phyloP scores from a whole-genome alignment of 352 stramenopile genomes.

The Globisporangium emineosum region DNA sequence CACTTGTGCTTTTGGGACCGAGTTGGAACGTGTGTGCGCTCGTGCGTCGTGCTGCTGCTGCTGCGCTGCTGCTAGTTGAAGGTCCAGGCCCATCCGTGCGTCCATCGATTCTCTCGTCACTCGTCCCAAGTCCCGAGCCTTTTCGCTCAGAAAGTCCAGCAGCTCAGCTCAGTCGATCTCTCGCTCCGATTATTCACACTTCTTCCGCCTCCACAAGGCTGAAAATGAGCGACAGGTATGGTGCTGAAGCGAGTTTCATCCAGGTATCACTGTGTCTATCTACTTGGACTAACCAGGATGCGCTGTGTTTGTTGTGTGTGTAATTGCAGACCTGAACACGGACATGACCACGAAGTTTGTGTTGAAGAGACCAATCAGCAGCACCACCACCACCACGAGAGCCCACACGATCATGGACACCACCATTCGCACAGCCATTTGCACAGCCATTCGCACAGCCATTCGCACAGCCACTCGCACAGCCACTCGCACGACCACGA shows the following conservation, averaged over 20 bases:
- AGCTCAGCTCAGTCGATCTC: not conserved
- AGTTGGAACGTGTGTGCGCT: not conserved
- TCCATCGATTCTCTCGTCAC: not conserved
- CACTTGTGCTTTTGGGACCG: conserved; percentile 4
- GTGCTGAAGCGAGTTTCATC: no score
- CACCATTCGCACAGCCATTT: conserved; percentile 9
- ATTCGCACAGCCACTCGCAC: no score
- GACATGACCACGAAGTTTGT: conserved; percentile 2
- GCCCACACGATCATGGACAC: not conserved
- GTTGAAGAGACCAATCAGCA: conserved; percentile 14
- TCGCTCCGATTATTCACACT: not conserved
- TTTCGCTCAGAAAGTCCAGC: not conserved
- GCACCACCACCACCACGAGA: conserved; percentile 1
- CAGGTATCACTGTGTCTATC: no score
- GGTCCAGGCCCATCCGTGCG: not conserved
- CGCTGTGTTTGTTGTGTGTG: conserved; percentile 1
- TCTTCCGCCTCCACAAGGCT: not conserved
- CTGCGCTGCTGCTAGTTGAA: not conserved
- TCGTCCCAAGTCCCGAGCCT: not conserved
- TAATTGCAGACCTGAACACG: conserved; percentile 11
- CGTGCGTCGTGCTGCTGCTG: not conserved
- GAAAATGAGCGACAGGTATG: not conserved
- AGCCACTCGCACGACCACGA: no score
- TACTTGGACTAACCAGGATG: not conserved
- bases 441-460: conserved; percentile 11